phyloP scores from a whole-genome alignment of 2,329 filamentous ascomycete genomes.

The Talaromyces sp. region DNA sequence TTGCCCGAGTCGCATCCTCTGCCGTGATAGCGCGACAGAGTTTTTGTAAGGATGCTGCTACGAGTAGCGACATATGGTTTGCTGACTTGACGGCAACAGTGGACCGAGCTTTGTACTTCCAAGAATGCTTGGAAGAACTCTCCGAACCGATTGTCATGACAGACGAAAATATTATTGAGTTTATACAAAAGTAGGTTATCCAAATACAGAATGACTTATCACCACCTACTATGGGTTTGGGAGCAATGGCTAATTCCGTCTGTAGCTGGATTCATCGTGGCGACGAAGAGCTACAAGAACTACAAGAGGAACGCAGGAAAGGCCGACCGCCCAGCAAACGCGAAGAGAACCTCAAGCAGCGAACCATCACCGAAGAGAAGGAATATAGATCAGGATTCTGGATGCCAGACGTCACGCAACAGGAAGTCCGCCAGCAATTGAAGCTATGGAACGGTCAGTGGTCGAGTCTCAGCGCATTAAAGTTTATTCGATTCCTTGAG shows the following conservation, averaged over 20 bases:
- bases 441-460: conserved; percentile 78
- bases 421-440: conserved; percentile 62
- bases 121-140: conserved; percentile 53
- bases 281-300: conserved; percentile 35
- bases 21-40: conserved; percentile 71
- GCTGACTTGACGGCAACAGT: conserved; percentile 46
- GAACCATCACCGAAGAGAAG: conserved; percentile 66
- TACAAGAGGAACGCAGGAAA: conserved; percentile 64
- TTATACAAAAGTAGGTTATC: conserved; percentile 57
- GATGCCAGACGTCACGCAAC: conserved; percentile 70
- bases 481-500: conserved; percentile 70
- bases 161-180: conserved; percentile 40
- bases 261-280: conserved; percentile 37
- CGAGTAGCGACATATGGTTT: neutral
- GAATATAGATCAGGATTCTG: conserved; percentile 81
- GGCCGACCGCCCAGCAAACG: conserved; percentile 74
- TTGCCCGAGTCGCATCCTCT: conserved; percentile 67
- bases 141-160: conserved; percentile 33
- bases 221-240: no score
- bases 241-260: neutral
- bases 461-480: conserved; percentile 71
- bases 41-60: conserved; percentile 55
- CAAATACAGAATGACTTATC: neutral
- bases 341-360: conserved; percentile 73
- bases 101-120: conserved; percentile 67